These are phyloP conservation scores for Eucalyptus caleyi DNA, from an alignment of 345 rosid species.

Conservation along the genomic window DNA sequence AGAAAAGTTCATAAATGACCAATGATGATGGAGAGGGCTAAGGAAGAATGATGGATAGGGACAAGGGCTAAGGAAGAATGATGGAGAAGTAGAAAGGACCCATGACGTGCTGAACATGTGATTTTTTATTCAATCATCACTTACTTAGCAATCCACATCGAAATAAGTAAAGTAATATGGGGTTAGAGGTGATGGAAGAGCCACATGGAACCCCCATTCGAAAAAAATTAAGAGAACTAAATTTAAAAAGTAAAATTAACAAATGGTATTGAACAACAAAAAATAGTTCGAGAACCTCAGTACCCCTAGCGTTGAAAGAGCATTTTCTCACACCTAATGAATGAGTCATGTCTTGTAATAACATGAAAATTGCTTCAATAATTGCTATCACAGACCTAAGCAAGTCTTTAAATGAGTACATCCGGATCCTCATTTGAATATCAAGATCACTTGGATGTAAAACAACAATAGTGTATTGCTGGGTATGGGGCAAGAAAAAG, in stretches of 20 bases:
- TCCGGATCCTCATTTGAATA: fast-evolving
- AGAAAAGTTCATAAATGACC: background rate
- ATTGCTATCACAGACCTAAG: background rate
- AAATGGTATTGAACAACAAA: background rate
- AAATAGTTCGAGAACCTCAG: background rate
- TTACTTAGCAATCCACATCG: too few species aligned
- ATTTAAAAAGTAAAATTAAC: background rate
- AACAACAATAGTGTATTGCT: too few species aligned
- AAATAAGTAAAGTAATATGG: background rate
- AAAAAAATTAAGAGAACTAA: background rate
- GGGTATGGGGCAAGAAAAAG: too few species aligned
- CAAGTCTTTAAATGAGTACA: too few species aligned
- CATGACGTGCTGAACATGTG: too few species aligned
- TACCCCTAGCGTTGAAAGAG: background rate
- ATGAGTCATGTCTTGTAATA: background rate
- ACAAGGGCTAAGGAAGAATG: background rate
- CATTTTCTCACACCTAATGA: background rate
- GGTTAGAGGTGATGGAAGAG: background rate
- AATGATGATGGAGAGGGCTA: background rate
- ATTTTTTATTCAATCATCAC: too few species aligned
- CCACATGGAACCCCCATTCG: background rate
- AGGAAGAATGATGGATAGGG: too few species aligned
- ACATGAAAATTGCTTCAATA: background rate
- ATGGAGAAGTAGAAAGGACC: background rate
- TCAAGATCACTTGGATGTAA: too few species aligned